Conservation (phyloP, 1,284 basidiomycete species). For the Ustilago trichophora region DNA sequence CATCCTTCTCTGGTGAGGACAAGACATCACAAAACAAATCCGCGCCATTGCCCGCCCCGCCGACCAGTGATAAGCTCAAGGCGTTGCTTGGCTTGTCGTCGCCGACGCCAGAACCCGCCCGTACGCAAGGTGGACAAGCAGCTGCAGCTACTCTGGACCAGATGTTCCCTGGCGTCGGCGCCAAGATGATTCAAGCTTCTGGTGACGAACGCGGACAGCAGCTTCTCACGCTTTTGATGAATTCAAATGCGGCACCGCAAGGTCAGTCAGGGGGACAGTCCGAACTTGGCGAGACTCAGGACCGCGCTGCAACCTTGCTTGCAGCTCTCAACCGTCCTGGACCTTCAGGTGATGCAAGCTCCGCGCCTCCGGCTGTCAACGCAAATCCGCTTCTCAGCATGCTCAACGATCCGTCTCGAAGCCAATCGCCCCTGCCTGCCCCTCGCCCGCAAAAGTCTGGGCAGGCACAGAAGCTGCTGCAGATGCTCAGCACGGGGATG, state of each 20-base stretch:
- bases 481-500: slow-evolving; percentile 47
- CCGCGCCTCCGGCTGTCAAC: background rate
- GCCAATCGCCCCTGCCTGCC: slow-evolving; percentile 54
- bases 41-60: slow-evolving; percentile 42
- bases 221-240: slow-evolving; percentile 44
- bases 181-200: slow-evolving; percentile 44
- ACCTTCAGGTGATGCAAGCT: background rate
- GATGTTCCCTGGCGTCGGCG: slow-evolving; percentile 38
- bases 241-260: slow-evolving; percentile 13
- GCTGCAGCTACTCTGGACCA: slow-evolving; percentile 7
- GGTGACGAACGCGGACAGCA: slow-evolving; percentile 49
- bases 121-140: slow-evolving; percentile 5
- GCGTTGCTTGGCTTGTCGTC: slow-evolving; percentile 46
- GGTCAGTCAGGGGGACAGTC: slow-evolving; percentile 3
- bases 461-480: slow-evolving; percentile 50
- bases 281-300: slow-evolving; percentile 11
- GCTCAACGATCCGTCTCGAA: slow-evolving; percentile 40
- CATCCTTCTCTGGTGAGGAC: slow-evolving; percentile 26
- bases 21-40: slow-evolving; percentile 15
- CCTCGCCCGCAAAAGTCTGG: slow-evolving; percentile 50
- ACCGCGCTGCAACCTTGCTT: slow-evolving; percentile 29
- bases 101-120: slow-evolving; percentile 23
- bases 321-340: slow-evolving; percentile 29
- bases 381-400: slow-evolving; percentile 34
- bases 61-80: slow-evolving; percentile 51